Evolutionary conservation across 768 basidiomycete species (phyloP), one percentile per base, ranked within the genome.

Genomic region (Gymnopilus dilepis): DNA sequence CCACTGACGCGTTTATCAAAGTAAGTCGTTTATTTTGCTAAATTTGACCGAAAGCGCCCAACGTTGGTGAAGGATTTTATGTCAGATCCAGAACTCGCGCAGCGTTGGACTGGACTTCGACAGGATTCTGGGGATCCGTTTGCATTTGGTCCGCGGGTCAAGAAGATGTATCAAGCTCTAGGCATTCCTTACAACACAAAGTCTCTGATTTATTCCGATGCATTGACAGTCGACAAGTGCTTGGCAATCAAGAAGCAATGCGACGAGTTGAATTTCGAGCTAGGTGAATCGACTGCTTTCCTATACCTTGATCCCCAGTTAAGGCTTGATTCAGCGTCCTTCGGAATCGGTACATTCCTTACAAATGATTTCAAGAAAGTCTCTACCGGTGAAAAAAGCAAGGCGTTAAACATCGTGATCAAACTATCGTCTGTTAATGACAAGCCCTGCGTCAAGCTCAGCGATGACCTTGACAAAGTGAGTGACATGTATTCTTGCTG

Each of bases 71-170:
- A 91, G 89, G 89, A 90, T 65, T 86, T 92, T 42, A 62, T 72
- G 2, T 66, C 73, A 55, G 78, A 90, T 65, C 82, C 83, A 1
- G 84, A 79, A 33, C 84, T 86, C 2, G 92, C 90, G 0, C 70
- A 76, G 9, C 82, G 84, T 41, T 99, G 97, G 97, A 77, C 80
- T 5, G 90, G 90, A 0, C 78, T 99, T 12, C 86, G 97, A 19
- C 97, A 99, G 70, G 97, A 99, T 73, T 95, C 93, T 1, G 97
- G 97, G 3, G 89, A 97, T 69, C 95, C 97, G 0, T 83, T 91
- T 60, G 74, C 72, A n/a, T 99, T 94, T 70, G 94, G 88, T 4
- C 84, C 85, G 8, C 81, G 83, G 19, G 94, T 88, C 8, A 91
- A 88, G 69, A 80, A 83, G 62, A 80, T 89, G 58, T 99, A 94